Evolutionary conservation across 306 rosid genomes (phyloP).

Genomic region (Cicer arietinum): DNA sequence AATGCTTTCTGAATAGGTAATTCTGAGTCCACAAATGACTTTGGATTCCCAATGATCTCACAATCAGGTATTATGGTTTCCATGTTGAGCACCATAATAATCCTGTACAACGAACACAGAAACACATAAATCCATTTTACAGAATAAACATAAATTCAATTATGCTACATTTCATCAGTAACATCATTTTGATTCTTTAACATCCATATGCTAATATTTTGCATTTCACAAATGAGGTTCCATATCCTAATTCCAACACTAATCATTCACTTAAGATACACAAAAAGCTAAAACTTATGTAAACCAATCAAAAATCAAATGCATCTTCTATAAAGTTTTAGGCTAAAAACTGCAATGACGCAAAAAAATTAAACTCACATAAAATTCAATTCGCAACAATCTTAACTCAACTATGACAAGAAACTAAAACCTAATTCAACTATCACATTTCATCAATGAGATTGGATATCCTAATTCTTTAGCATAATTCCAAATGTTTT

Average conservation of each 20-base stretch:
- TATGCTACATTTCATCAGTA: conserved; percentile 13
- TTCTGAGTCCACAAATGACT: conserved; percentile 51
- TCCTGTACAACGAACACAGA: conserved; percentile 54
- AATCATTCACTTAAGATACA: conserved; percentile 33
- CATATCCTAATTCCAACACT: not conserved
- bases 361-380: not conserved
- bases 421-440: not conserved
- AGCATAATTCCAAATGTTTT: too few species aligned
- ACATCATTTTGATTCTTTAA: conserved; percentile 7
- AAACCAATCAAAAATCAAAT: not conserved
- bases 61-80: conserved; percentile 79
- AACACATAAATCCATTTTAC: conserved; percentile 23
- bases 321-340: not conserved
- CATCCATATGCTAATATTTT: conserved; percentile 36
- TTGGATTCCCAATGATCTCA: conserved; percentile 83
- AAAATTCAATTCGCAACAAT: not conserved
- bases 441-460: not conserved
- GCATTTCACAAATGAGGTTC: conserved; percentile 18
- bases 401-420: not conserved
- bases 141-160: conserved; percentile 21
- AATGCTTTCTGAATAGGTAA: conserved; percentile 49
- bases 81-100: conserved; percentile 82
- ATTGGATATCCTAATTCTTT: not conserved
- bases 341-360: not conserved
- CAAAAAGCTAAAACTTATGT: not conserved